Evolutionary conservation across 2,329 filamentous ascomycete species (phyloP).

Genomic region (Fusarium sp.): DNA sequence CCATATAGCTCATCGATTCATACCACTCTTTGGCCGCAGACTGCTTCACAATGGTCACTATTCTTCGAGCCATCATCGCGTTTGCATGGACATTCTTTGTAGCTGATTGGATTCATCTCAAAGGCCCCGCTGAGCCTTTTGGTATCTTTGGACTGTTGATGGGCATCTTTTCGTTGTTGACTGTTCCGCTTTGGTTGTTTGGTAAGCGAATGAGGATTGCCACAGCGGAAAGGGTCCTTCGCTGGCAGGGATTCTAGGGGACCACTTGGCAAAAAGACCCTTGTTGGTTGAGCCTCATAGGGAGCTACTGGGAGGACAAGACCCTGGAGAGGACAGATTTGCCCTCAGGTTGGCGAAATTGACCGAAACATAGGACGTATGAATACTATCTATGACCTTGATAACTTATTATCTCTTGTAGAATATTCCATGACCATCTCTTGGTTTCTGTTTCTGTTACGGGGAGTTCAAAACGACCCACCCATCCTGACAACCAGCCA

Average conservation of each 20-base stretch:
- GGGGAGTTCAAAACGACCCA: background rate
- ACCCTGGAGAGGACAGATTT: background rate
- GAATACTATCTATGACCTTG: background rate
- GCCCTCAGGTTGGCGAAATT: background rate
- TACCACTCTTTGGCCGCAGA: conserved; percentile 62
- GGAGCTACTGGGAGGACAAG: background rate
- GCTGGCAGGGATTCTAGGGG: conserved; percentile 19
- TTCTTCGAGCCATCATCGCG: conserved; percentile 60
- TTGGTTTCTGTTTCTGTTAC: background rate
- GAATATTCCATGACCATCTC: background rate
- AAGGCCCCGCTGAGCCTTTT: conserved; percentile 62
- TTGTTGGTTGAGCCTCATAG: background rate
- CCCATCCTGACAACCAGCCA: background rate
- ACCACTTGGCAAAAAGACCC: background rate
- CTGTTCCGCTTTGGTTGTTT: conserved; percentile 51
- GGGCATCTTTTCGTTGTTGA: conserved; percentile 54
- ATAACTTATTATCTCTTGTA: background rate
- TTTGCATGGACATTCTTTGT: conserved; percentile 69
- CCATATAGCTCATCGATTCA: conserved; percentile 60
- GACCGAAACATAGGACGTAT: too few species aligned
- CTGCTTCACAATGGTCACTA: conserved; percentile 66
- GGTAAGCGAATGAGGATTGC: conserved; percentile 56
- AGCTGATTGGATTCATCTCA: conserved; percentile 58
- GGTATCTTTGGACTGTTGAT: conserved; percentile 53
- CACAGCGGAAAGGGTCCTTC: conserved; percentile 32